Evolutionary conservation across 139 green algal genomes (phyloP).

Genomic region (Chlamydomonas sphaeroides): DNA sequence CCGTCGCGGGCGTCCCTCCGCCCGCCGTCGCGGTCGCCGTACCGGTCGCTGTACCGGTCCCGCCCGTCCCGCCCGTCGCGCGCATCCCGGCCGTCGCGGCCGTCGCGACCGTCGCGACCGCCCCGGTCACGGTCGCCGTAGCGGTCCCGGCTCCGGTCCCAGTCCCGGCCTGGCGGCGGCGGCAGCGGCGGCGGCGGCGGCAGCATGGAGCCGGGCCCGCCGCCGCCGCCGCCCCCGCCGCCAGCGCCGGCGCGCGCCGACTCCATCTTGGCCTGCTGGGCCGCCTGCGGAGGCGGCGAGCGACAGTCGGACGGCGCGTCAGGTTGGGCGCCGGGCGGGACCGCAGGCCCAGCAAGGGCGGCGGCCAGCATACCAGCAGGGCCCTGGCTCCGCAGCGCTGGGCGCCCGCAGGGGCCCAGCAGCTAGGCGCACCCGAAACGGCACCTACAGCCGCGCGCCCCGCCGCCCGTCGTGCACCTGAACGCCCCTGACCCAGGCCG

Average conservation of each 20-base stretch:
- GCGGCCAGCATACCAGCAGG: too few species aligned
- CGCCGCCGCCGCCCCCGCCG: background rate
- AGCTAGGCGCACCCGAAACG: too few species aligned
- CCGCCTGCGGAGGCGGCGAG: background rate
- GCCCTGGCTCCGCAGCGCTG: too few species aligned
- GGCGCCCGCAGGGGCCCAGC: too few species aligned
- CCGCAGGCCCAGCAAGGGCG: too few species aligned
- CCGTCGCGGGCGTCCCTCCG: background rate
- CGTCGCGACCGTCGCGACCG: background rate
- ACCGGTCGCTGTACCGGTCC: constrained; percentile 24
- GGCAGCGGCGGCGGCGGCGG: constrained; percentile 5
- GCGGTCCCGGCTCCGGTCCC: constrained; percentile 27
- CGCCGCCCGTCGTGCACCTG: too few species aligned
- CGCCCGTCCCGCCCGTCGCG: background rate
- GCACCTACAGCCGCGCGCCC: too few species aligned
- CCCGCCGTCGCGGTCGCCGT: background rate
- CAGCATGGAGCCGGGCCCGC: background rate
- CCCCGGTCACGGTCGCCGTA: constrained; percentile 5
- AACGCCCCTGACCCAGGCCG: too few species aligned
- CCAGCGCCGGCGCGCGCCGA: background rate
- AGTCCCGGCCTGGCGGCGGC: constrained; percentile 23
- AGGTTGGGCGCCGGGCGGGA: too few species aligned
- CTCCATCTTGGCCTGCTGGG: constrained; percentile 40
- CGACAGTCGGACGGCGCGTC: too few species aligned
- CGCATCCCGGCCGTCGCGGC: background rate